Percentiles rank a stretch among this genome's conserved stretches.
phyloP scores from a whole-genome alignment of 73 alveolate species.

The Paramecium pentaurelia region DNA sequence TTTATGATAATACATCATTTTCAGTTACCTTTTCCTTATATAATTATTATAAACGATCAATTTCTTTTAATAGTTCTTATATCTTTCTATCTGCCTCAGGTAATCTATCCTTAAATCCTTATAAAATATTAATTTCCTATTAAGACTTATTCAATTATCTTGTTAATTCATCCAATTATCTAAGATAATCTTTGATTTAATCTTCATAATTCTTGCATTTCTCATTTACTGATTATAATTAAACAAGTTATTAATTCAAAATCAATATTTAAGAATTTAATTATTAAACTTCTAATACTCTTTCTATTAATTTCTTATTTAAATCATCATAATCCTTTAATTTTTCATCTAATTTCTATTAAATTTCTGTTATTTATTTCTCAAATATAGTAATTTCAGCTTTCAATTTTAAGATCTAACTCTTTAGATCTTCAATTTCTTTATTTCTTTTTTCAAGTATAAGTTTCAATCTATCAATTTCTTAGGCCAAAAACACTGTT shows the following conservation, averaged over 20 bases:
- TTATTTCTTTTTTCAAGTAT: constrained; percentile 9
- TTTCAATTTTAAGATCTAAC: neutral
- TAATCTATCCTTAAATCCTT: constrained; percentile 30
- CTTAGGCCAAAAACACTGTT: neutral
- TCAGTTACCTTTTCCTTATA: neutral
- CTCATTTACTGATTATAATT: neutral
- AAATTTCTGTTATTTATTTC: neutral
- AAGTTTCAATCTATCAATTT: constrained; percentile 11
- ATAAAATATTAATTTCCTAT: neutral
- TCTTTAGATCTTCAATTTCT: constrained; percentile 5
- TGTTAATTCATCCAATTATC: constrained; percentile 6
- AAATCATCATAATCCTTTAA: neutral
- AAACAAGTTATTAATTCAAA: neutral
- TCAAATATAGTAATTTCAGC: neutral
- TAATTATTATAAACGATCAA: neutral
- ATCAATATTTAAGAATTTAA: neutral
- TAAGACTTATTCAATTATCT: neutral
- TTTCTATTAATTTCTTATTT: neutral
- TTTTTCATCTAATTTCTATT: neutral
- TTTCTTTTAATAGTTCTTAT: neutral
- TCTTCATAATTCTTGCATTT: constrained; percentile 1
- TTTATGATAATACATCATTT: constrained; percentile 10
- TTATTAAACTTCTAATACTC: constrained; percentile 11
- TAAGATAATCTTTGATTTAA: neutral
- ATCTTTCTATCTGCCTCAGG: neutral